Base-by-base conservation (phyloP, 208 protist species). In the Leishmania tarentolae region DNA sequence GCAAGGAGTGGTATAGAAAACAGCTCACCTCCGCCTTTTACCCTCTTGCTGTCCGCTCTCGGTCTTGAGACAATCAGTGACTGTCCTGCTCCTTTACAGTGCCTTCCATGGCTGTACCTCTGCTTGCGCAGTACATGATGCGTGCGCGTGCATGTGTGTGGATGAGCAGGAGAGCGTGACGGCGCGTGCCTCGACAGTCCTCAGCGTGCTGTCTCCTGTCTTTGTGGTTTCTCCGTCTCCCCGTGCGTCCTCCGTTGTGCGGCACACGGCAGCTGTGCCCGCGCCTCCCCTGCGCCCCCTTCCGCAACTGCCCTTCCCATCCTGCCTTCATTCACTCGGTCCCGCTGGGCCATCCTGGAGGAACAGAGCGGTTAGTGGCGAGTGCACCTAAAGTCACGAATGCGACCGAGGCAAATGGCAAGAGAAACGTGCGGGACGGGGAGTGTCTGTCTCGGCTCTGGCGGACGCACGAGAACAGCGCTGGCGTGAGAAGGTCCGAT, bases 331-430 rank as follows among this genome's bases (percentile, higher is more conserved):
- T 28, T 13, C 40, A 17, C 69, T 53, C 44, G 42, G 24, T 3
- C 69, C 53, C 69, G 44, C 69, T 73, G 69, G 28, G 44, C 21
- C 40, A 73, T 73, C 69, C 50, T 21, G 69, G 28, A 52, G 40
- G 21, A 13, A 35, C 44, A 7, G 69, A 15, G 69, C 69, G 3
- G 11, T 44, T 31, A 73, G 40, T 19, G 24, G 24, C 5, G 69
- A 19, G 69, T 31, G 44, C 44, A 28, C 28, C 28, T 52, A 31
- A 31, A 53, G 35, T 50, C 46, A 31, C 40, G 24, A 73, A 37
- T 28, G 46, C 44, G 40, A 40, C 3, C 21, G 52, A 73, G 44
- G 52, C 24, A 37, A 13, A 73, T 2, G 28, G 28, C n/a, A 11
- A 50, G 61, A 73, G 24, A 3, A 24, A 2, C 50, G 69, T 46